Evolutionary conservation across 352 stramenopile species (phyloP).

Genomic region (Phytopythium montanum): DNA sequence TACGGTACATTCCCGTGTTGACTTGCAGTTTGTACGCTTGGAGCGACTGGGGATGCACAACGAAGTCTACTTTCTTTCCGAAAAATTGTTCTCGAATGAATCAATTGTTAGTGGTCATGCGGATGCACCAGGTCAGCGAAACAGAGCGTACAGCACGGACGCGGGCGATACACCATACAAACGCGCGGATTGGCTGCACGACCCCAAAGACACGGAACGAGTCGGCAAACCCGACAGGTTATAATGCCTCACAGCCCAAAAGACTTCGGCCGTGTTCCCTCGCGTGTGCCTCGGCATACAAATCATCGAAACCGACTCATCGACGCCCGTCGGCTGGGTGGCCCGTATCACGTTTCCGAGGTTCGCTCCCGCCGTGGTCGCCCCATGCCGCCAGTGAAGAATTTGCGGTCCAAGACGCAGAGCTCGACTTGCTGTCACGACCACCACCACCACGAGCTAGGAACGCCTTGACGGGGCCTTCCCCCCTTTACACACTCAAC

Average conservation of each 20-base stretch:
- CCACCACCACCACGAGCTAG: no score
- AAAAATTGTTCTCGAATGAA: not conserved
- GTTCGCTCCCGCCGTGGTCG: not conserved
- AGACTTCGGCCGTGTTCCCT: slow-evolving; percentile 15
- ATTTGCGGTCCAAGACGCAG: slow-evolving; percentile 26
- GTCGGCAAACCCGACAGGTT: not conserved
- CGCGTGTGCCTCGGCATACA: not conserved
- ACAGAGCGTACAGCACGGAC: not conserved
- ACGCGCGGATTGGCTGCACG: not conserved
- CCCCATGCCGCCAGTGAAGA: slow-evolving; percentile 18
- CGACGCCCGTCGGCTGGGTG: not conserved
- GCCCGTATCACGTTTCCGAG: slow-evolving; percentile 4
- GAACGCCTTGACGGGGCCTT: no score
- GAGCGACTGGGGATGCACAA: not conserved
- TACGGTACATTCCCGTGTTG: not conserved
- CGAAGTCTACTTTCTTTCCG: not conserved
- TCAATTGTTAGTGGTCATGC: not conserved
- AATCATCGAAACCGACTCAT: not conserved
- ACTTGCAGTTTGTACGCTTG: not conserved
- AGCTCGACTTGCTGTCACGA: no score
- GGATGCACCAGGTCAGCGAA: not conserved
- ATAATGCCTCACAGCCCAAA: not conserved
- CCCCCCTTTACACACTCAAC: not conserved
- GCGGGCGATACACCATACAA: not conserved
- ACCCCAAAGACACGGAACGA: not conserved